These are phyloP conservation scores for Phytophthora crassamura DNA, from an alignment of 352 stramenopile genomes.

Conservation along the genomic window DNA sequence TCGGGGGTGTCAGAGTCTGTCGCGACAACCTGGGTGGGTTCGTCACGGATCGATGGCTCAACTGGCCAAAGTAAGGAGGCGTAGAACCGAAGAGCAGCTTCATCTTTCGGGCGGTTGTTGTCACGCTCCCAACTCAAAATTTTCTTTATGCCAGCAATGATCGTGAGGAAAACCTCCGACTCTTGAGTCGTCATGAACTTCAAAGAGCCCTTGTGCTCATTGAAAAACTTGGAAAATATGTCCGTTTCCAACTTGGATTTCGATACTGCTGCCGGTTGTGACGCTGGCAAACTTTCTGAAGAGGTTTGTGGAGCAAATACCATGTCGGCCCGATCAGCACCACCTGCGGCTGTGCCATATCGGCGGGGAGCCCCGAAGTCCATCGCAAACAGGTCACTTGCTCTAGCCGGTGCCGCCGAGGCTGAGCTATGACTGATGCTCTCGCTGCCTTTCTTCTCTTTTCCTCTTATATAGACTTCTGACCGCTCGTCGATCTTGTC, in stretches of 20 bases:
- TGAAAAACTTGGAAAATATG: conserved; percentile 59
- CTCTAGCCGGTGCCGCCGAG: conserved; percentile 46
- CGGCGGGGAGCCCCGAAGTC: conserved; percentile 51
- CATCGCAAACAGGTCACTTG: conserved; percentile 79
- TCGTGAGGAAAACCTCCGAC: conserved; percentile 51
- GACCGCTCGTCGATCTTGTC: conserved; percentile 51
- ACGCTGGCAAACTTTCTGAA: conserved; percentile 2
- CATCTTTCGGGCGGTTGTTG: conserved; percentile 62
- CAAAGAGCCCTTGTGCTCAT: conserved; percentile 54
- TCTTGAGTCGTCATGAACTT: conserved; percentile 58
- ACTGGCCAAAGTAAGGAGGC: conserved; percentile 75
- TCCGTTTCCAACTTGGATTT: conserved; percentile 51
- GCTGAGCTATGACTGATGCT: conserved; percentile 11
- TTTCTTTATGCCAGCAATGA: conserved; percentile 59
- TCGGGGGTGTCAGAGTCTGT: conserved; percentile 1
- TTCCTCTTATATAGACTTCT: conserved; percentile 52
- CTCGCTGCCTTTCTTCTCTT: conserved; percentile 13
- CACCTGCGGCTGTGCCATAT: conserved; percentile 26
- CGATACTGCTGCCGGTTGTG: conserved; percentile 2
- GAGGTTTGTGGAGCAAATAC: conserved; percentile 51
- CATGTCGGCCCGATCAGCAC: conserved; percentile 61
- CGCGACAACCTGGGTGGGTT: not conserved
- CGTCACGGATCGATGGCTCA: conserved; percentile 18
- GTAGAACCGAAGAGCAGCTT: conserved; percentile 72
- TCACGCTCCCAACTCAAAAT: conserved; percentile 74